Conservation (phyloP, 2,329 filamentous ascomycete genomes). For the Pseudogymnoascus sp. region DNA sequence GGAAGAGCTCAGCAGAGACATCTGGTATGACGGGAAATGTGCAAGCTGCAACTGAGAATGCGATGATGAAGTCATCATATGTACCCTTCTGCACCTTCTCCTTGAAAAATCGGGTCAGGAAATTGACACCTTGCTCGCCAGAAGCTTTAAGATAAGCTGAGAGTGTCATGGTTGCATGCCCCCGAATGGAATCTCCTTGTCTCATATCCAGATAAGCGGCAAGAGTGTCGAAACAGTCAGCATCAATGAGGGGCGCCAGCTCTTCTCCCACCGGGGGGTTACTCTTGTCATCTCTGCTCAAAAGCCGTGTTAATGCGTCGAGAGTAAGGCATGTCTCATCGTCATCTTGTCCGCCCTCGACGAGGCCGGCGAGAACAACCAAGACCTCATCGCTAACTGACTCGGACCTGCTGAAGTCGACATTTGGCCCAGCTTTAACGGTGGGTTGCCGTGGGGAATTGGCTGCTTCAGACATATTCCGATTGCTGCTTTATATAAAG, state of each 20-base stretch:
- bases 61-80: conserved; percentile 81
- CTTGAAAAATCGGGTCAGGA: conserved; percentile 68
- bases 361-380: conserved; percentile 69
- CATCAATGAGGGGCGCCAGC: conserved; percentile 57
- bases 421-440: conserved; percentile 17
- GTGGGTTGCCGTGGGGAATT: not conserved
- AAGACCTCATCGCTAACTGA: conserved; percentile 46
- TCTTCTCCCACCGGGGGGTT: conserved; percentile 31
- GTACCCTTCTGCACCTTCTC: conserved; percentile 63
- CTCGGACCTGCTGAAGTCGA: conserved; percentile 29
- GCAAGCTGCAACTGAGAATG: conserved; percentile 84
- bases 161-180: conserved; percentile 72
- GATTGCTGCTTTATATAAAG: conserved; percentile 2
- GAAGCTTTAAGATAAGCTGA: conserved; percentile 78
- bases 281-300: conserved; percentile 42
- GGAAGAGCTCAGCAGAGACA: conserved; percentile 68
- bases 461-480: conserved; percentile 3
- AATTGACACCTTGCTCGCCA: conserved; percentile 59
- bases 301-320: conserved; percentile 49
- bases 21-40: conserved; percentile 80
- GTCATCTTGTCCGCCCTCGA: conserved; percentile 83
- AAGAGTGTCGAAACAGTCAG: conserved; percentile 74
- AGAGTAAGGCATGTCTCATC: conserved; percentile 57
- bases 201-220: conserved; percentile 82
- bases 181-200: conserved; percentile 62